Evolutionary conservation across 345 rosid species (phyloP), one percentile per base, ranked within the genome.

Genomic region (Luvunga scandens): DNA sequence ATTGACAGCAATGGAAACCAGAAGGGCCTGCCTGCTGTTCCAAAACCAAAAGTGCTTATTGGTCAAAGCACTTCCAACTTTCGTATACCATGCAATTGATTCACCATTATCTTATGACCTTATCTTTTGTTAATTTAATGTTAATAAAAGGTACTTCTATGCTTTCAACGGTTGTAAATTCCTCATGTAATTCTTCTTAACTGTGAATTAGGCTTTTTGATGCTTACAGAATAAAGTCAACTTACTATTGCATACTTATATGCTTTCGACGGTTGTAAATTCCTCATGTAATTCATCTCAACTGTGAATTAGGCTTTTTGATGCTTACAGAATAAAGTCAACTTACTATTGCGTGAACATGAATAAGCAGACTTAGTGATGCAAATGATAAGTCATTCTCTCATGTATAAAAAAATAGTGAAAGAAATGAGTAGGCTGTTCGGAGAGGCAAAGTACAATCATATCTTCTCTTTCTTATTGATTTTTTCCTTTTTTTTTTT

Each of bases 381-480:
- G 69, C 65, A 75, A 78, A 84, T 77, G 82, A 77, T 22, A 69
- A 66, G 80, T 77, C 72, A 66, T 84, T 81, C 77, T 78, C 39
- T 30, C 61, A 65, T 65, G 25, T 68, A 70, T 34, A 30, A 64
- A 69, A 36, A 74, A 83, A 70, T 67, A 75, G 77, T 27, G 74
- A 77, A 72, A 64, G 75, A 82, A 79, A 79, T 82, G 73, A 86
- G 89, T 69, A 82, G 76, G 57, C 68, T 80, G 78, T 79, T 79
- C 84, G 68, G 75, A 61, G 74, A 71, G 89, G 81, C 89, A 85
- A 81, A 82, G 60, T 67, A 81, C 59, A 79, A 81, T 79, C 76
- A 79, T 87, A 55, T 66, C 63, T 55, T 68, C 66, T 72, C 60
- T 38, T 66, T 66, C 71, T 65, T 21, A 13, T 12, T 45, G 13